Base-by-base conservation (phyloP, 169 alveolate genomes). In the Neospora caninum region DNA sequence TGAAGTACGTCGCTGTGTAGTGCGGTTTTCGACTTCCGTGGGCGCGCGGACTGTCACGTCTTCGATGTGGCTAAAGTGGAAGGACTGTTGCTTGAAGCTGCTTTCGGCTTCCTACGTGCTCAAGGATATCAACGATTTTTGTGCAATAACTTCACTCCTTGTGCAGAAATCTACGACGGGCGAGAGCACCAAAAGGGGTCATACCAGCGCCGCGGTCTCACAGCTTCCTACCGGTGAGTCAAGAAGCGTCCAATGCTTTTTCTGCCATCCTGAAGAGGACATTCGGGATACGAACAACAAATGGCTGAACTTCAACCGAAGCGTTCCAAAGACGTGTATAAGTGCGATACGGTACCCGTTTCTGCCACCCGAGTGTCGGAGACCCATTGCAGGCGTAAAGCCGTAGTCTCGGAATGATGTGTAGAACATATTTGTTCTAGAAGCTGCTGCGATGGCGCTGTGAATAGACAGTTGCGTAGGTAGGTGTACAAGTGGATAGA, bases 131-230 rank as follows among this genome's bases (percentile, higher is more conserved):
- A 4, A 80, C 22, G 82, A 18, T 9, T 29, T 6, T 9, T 69
- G 82, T 69, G 82, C 16, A 31, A 10, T 69, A 18, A 6, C 18
- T 31, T 34, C 2, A 69, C 82, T 69, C 34, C 22, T 18, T 94
- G 95, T n/a, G 95, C 95, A 91, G 95, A 91, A 87, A 91, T 96
- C 7, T 96, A 95, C 58, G 87, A 94, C 53, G 93, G 96, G 27
- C 80, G 93, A 0, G 97, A 96, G 67, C 97, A 96, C 88, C 97
- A 96, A 87, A 96, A 95, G n/a, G 96, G 96, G 36, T 95, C 97
- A 0, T 94, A 94, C 34, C 97, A 95, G 58, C 88, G 97, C 34
- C 36, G 97, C 38, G 97, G 97, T 10, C 88, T 96, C 64, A 95
- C 96, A 34, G 96, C 95, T 0, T 95, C 96, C 39, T 96, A 96